phyloP scores from a whole-genome alignment of 1,139 yeast species.

The Diutina pseudorugosa region DNA sequence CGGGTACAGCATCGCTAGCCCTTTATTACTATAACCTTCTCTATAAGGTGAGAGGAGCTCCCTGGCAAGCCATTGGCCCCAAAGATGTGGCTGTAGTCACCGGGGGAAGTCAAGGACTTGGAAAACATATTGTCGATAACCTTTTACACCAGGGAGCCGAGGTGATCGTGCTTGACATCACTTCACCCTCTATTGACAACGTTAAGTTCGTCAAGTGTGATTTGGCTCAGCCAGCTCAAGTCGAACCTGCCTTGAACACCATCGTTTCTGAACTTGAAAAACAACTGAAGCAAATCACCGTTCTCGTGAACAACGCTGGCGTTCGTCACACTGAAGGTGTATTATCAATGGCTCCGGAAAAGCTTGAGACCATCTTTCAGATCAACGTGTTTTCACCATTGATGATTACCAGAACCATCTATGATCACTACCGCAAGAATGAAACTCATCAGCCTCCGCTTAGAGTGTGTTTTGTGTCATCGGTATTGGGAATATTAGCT shows the following conservation, averaged over 20 bases:
- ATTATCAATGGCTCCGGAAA: constrained; percentile 18
- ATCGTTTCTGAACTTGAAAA: constrained; percentile 6
- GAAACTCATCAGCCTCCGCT: constrained; percentile 4
- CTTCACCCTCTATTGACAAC: not conserved
- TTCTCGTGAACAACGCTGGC: constrained; percentile 71
- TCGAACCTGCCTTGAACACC: not conserved
- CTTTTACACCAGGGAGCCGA: constrained; percentile 23
- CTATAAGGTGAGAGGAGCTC: not conserved
- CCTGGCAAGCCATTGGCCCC: not conserved
- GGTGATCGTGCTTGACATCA: constrained; percentile 14
- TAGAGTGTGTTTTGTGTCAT: constrained; percentile 52
- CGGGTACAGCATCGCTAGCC: not conserved
- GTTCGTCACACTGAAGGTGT: constrained; percentile 39
- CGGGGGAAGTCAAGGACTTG: constrained; percentile 58
- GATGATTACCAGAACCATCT: constrained; percentile 31
- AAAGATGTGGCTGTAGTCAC: constrained; percentile 39
- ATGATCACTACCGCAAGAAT: constrained; percentile 17
- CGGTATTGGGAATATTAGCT: constrained; percentile 59
- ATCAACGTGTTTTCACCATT: constrained; percentile 50
- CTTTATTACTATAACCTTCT: not conserved
- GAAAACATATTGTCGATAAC: constrained; percentile 27
- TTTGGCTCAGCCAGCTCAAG: not conserved
- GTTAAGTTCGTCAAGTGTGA: not conserved
- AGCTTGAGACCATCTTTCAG: constrained; percentile 27
- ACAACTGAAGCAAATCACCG: constrained; percentile 22